phyloP scores from a whole-genome alignment of 2,329 filamentous ascomycete genomes.

The Aspergillus sp. region DNA sequence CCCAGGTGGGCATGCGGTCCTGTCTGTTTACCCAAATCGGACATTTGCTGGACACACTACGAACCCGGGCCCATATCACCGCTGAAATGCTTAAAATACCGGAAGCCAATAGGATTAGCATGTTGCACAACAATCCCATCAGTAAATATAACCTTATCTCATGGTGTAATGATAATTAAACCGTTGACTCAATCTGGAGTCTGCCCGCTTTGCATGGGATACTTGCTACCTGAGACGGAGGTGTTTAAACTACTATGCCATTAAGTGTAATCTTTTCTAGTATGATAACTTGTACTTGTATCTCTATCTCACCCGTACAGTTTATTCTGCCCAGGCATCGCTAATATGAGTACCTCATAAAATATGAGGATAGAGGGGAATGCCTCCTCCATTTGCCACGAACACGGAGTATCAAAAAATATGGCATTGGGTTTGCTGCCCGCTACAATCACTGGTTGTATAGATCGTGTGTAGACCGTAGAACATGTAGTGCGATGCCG shows the following conservation, averaged over 20 bases:
- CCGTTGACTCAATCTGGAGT: conserved; percentile 6
- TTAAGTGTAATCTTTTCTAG: too few relatives aligned
- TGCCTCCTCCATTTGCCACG: neutral
- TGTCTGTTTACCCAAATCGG: neutral
- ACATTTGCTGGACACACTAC: neutral
- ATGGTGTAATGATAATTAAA: conserved; percentile 15
- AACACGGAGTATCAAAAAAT: conserved; percentile 10
- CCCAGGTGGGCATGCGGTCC: too few relatives aligned
- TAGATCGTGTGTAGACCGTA: too few relatives aligned
- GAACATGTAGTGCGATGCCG: too few relatives aligned
- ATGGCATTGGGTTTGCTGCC: conserved; percentile 51
- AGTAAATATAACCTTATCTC: conserved; percentile 10
- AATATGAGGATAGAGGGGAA: conserved; percentile 13
- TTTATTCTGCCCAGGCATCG: neutral
- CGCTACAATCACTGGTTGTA: conserved; percentile 26
- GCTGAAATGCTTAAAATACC: neutral
- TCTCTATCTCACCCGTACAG: neutral
- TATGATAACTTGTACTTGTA: too few relatives aligned
- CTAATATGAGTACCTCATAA: conserved; percentile 10
- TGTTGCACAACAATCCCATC: conserved; percentile 2
- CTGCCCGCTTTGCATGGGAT: neutral
- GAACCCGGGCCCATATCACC: neutral
- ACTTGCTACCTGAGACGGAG: too few relatives aligned
- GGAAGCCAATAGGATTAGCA: conserved; percentile 8
- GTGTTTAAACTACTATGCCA: too few relatives aligned